phyloP scores from a whole-genome alignment of 2,329 filamentous ascomycete genomes.

The Drechslerella dactyloides region DNA sequence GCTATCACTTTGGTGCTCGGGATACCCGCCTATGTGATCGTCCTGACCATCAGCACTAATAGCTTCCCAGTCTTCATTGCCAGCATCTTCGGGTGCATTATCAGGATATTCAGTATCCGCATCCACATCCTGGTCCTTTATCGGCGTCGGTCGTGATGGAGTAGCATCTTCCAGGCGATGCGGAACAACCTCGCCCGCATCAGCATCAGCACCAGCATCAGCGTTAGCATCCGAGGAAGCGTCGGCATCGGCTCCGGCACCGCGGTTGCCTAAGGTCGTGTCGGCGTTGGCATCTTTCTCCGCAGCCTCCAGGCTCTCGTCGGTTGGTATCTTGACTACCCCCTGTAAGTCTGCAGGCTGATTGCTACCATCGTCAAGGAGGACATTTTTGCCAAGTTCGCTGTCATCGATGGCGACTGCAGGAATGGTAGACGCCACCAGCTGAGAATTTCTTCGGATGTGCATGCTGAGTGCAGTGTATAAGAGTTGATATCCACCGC shows the following conservation, averaged over 20 bases:
- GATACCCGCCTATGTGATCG: neutral
- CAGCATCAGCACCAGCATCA: neutral
- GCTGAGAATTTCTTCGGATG: neutral
- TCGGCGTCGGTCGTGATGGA: slow-evolving; percentile 27
- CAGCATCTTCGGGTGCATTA: neutral
- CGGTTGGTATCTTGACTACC: neutral
- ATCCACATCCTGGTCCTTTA: slow-evolving; percentile 10
- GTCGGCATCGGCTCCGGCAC: neutral
- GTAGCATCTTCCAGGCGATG: slow-evolving; percentile 34
- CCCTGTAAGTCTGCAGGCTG: neutral
- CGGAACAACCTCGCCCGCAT: slow-evolving; percentile 18
- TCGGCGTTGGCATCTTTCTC: neutral
- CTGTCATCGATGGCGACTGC: neutral
- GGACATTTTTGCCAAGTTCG: neutral
- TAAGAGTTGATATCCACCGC: neutral
- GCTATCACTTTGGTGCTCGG: neutral
- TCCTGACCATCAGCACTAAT: neutral
- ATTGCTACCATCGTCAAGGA: neutral
- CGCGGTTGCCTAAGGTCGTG: slow-evolving; percentile 9
- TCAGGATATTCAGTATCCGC: slow-evolving; percentile 3
- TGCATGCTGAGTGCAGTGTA: neutral
- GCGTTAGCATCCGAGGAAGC: too few relatives aligned
- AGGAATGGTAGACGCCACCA: neutral
- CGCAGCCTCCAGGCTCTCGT: neutral
- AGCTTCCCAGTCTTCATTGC: neutral